Percentiles rank a stretch among this genome's conserved stretches.
Evolutionary conservation across 164 flowering plant species (phyloP).

Genomic region (Warburgia ugandensis): DNA sequence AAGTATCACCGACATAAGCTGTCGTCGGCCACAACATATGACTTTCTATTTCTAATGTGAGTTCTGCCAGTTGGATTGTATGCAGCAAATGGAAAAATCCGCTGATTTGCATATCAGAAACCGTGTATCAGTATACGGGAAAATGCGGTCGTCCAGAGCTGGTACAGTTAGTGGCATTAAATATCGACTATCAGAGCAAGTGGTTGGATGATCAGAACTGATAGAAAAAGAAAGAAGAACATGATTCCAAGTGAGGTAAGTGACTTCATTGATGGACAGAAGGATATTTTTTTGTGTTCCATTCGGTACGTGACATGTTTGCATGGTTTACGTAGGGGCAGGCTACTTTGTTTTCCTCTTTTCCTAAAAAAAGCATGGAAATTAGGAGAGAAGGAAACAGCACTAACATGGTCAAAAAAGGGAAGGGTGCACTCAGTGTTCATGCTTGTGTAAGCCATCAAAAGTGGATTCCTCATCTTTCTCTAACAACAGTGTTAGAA

Average conservation of each 20-base stretch:
- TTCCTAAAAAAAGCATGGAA: conserved; percentile 6
- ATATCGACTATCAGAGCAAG: too few species aligned
- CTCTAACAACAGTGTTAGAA: conserved; percentile 17
- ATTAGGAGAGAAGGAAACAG: conserved; percentile 4
- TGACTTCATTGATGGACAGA: background rate
- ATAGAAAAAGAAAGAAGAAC: too few species aligned
- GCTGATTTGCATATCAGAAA: background rate
- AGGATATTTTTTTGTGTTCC: conserved; percentile 4
- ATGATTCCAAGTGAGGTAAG: too few species aligned
- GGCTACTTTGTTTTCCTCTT: background rate
- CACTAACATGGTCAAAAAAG: conserved; percentile 29
- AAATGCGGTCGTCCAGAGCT: background rate
- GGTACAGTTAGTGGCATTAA: too few species aligned
- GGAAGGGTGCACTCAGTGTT: conserved; percentile 16
- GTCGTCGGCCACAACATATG: too few species aligned
- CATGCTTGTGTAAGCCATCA: conserved; percentile 33
- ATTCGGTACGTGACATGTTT: conserved; percentile 17
- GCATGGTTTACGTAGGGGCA: conserved; percentile 21
- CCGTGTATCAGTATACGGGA: background rate
- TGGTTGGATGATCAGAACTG: too few species aligned
- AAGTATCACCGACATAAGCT: too few species aligned
- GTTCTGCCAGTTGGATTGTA: background rate
- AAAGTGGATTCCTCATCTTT: conserved; percentile 43
- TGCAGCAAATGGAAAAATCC: background rate
- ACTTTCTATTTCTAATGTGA: too few species aligned